These are phyloP conservation scores for Hortaea sp. DNA, from an alignment of 2,329 filamentous ascomycete genomes.

Conservation along the genomic window DNA sequence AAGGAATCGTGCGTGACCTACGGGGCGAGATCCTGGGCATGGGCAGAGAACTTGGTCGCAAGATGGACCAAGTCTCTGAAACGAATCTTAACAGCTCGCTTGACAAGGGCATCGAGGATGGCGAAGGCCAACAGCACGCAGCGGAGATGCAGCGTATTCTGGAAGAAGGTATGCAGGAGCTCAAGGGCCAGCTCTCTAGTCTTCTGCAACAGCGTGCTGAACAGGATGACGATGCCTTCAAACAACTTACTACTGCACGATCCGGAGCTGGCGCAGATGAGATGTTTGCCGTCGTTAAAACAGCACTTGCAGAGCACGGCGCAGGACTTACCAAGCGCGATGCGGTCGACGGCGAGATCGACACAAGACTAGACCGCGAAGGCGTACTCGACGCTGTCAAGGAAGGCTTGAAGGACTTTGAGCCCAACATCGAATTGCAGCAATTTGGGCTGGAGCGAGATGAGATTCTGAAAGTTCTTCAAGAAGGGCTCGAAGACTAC, in stretches of 20 bases:
- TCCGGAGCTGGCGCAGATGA: slow-evolving; percentile 51
- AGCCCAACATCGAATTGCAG: slow-evolving; percentile 83
- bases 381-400: slow-evolving; percentile 79
- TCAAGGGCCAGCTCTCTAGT: slow-evolving; percentile 74
- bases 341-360: slow-evolving; percentile 12
- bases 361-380: slow-evolving; percentile 44
- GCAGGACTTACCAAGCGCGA: slow-evolving; percentile 27
- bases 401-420: slow-evolving; percentile 89
- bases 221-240: slow-evolving; percentile 25
- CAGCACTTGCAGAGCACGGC: slow-evolving; percentile 57
- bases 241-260: slow-evolving; percentile 32
- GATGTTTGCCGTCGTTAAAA: slow-evolving; percentile 74
- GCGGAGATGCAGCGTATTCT: slow-evolving; percentile 70
- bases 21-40: slow-evolving; percentile 89
- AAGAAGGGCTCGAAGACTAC: slow-evolving; percentile 75
- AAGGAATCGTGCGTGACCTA: slow-evolving; percentile 78
- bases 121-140: slow-evolving; percentile 36
- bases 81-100: slow-evolving; percentile 19
- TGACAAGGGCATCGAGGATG: slow-evolving; percentile 33
- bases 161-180: slow-evolving; percentile 66
- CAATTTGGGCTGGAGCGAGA: slow-evolving; percentile 85
- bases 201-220: slow-evolving; percentile 67
- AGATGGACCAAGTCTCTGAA: slow-evolving; percentile 60
- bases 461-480: slow-evolving; percentile 76
- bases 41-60: slow-evolving; percentile 80